phyloP scores from a whole-genome alignment of 805 yeast genomes.

The Wickerhamiella bombiphila region DNA sequence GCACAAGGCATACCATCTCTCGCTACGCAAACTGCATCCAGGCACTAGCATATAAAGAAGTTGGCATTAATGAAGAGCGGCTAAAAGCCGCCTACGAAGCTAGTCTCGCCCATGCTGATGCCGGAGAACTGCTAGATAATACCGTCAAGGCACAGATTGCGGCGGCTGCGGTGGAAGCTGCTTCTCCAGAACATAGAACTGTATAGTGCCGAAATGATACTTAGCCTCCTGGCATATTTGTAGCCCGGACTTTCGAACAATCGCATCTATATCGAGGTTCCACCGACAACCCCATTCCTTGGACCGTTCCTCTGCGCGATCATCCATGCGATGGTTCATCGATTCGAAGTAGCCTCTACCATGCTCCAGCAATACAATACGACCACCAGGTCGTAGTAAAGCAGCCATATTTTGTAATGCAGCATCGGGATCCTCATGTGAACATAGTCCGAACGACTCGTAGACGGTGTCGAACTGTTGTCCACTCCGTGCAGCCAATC shows the following conservation, averaged over 20 bases:
- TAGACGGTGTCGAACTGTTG: conserved; percentile 74
- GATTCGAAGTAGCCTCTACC: conserved; percentile 74
- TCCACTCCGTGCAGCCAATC: conserved; percentile 32
- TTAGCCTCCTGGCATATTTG: conserved; percentile 68
- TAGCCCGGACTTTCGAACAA: conserved; percentile 69
- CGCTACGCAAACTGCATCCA: conserved; percentile 73
- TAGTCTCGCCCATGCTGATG: conserved; percentile 56
- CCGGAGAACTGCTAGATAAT: conserved; percentile 57
- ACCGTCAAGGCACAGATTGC: conserved; percentile 64
- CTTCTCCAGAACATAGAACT: conserved; percentile 20
- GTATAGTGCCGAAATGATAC: conserved; percentile 84
- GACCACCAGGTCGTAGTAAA: conserved; percentile 76
- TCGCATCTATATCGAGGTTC: conserved; percentile 86
- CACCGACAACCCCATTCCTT: conserved; percentile 95
- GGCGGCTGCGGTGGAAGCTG: conserved; percentile 38
- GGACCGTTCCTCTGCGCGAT: conserved; percentile 68
- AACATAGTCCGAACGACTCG: conserved; percentile 91
- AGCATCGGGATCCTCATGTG: conserved; percentile 82
- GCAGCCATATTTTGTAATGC: conserved; percentile 62
- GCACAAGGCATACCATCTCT: conserved; percentile 57
- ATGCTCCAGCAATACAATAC: conserved; percentile 77
- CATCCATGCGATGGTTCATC: conserved; percentile 67
- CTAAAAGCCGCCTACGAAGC: conserved; percentile 77
- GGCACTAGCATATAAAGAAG: conserved; percentile 69
- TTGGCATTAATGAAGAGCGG: conserved; percentile 75